Evolutionary conservation across 2,329 filamentous ascomycete species (phyloP).

Genomic region (Xylariaceae sp.): DNA sequence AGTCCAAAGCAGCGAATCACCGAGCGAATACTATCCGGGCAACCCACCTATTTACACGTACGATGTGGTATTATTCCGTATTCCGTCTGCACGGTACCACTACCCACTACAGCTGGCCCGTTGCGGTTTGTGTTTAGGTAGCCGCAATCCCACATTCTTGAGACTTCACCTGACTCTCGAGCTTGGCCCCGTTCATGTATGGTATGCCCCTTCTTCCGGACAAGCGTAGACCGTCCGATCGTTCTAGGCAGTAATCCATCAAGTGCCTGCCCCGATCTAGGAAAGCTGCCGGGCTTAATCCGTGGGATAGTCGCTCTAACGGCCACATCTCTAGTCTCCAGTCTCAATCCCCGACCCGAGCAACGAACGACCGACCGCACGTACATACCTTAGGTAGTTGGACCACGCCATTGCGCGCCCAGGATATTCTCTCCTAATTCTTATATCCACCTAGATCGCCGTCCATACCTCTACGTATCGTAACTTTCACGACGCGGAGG

Average conservation of each 20-base stretch:
- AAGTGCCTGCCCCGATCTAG: neutral
- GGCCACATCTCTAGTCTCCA: neutral
- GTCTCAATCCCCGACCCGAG: neutral
- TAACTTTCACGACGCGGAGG: neutral
- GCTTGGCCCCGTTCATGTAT: neutral
- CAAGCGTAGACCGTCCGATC: neutral
- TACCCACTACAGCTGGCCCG: neutral
- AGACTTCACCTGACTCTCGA: neutral
- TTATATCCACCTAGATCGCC: neutral
- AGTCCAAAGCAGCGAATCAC: constrained; percentile 1
- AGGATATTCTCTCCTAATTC: neutral
- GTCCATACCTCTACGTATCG: neutral
- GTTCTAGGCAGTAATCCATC: neutral
- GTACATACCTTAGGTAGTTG: neutral
- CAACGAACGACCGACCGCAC: neutral
- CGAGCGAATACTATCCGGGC: neutral
- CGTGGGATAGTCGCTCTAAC: neutral
- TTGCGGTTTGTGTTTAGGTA: neutral
- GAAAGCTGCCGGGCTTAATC: too few species aligned
- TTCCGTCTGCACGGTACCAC: too few species aligned
- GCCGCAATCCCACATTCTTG: neutral
- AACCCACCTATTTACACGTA: neutral
- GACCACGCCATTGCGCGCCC: neutral
- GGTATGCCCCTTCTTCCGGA: neutral
- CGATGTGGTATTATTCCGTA: neutral